Conservation (phyloP, 2,329 filamentous ascomycete species). For the Gnomoniopsis smithogilvyi region DNA sequence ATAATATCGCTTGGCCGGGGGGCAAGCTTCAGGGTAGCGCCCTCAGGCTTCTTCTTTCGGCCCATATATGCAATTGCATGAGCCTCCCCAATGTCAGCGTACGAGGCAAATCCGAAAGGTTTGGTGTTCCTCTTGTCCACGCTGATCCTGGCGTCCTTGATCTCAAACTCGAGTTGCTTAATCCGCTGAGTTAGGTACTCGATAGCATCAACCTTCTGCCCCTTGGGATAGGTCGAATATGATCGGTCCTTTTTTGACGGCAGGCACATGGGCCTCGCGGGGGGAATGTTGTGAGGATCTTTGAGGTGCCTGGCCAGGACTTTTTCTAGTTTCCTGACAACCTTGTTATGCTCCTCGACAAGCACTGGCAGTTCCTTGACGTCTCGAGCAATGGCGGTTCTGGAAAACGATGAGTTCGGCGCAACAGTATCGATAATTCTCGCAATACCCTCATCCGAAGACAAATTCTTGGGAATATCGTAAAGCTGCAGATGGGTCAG, state of each 20-base stretch:
- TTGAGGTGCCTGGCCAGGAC: conserved; percentile 87
- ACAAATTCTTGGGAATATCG: conserved; percentile 74
- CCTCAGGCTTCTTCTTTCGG: conserved; percentile 76
- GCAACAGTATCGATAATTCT: conserved; percentile 78
- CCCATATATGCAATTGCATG: conserved; percentile 82
- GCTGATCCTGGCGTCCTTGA: conserved; percentile 75
- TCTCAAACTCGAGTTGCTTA: conserved; percentile 74
- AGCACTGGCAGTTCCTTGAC: conserved; percentile 85
- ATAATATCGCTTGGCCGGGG: conserved; percentile 90
- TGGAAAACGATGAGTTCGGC: conserved; percentile 73
- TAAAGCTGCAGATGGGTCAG: conserved; percentile 57
- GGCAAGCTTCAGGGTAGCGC: conserved; percentile 73
- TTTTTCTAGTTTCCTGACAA: conserved; percentile 78
- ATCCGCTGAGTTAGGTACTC: conserved; percentile 89
- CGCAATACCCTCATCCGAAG: conserved; percentile 83
- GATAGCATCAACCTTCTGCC: conserved; percentile 86
- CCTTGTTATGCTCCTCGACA: conserved; percentile 77
- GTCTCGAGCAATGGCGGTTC: conserved; percentile 83
- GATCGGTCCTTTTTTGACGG: conserved; percentile 77
- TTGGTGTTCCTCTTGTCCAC: conserved; percentile 87
- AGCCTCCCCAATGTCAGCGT: conserved; percentile 81
- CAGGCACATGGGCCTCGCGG: conserved; percentile 72
- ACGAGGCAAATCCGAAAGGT: conserved; percentile 92
- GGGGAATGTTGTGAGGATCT: conserved; percentile 76
- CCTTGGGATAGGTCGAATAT: conserved; percentile 59